A percentile compares a stretch with the other conserved stretches of the same genome.
These are phyloP conservation scores for Zarea fungicola DNA, from an alignment of 2,329 filamentous ascomycete genomes.

Conservation along the genomic window DNA sequence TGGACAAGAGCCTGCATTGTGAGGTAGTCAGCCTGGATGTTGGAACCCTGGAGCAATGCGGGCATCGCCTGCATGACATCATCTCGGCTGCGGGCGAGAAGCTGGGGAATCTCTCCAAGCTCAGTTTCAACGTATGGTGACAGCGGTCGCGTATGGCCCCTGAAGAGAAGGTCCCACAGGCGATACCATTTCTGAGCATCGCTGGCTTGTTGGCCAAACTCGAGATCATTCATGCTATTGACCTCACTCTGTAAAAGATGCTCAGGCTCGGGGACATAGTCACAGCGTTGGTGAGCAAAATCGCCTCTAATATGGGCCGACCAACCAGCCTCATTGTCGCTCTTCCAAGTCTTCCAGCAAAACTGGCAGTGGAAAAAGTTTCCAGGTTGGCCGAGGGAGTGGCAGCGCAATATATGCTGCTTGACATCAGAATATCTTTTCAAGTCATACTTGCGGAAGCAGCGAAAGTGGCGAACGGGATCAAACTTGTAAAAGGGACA, in stretches of 20 bases:
- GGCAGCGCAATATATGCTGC: slow-evolving; percentile 4
- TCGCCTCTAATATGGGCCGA: not conserved
- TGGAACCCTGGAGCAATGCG: not conserved
- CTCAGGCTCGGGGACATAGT: not conserved
- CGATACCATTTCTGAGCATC: slow-evolving; percentile 3
- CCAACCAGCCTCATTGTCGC: not conserved
- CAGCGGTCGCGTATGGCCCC: not conserved
- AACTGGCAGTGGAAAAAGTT: not conserved
- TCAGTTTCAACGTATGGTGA: not conserved
- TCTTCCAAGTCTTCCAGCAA: slow-evolving; percentile 4
- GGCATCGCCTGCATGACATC: not conserved
- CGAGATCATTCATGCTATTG: not conserved
- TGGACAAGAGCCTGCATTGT: not conserved
- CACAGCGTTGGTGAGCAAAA: not conserved
- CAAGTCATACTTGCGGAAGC: slow-evolving; percentile 5
- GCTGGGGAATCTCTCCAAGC: not conserved
- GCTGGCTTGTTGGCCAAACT: not conserved
- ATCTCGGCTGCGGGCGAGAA: not conserved
- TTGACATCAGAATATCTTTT: slow-evolving; percentile 2
- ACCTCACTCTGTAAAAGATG: not conserved
- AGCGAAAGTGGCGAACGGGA: not conserved
- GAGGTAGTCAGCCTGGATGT: not conserved
- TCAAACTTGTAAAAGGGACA: slow-evolving; percentile 10
- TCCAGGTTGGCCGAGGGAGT: not conserved
- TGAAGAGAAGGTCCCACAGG: slow-evolving; percentile 9